Percentiles rank a stretch among this genome's conserved stretches.
Evolutionary conservation across 2,329 filamentous ascomycete species (phyloP).

Genomic region (Penicillium hordei): DNA sequence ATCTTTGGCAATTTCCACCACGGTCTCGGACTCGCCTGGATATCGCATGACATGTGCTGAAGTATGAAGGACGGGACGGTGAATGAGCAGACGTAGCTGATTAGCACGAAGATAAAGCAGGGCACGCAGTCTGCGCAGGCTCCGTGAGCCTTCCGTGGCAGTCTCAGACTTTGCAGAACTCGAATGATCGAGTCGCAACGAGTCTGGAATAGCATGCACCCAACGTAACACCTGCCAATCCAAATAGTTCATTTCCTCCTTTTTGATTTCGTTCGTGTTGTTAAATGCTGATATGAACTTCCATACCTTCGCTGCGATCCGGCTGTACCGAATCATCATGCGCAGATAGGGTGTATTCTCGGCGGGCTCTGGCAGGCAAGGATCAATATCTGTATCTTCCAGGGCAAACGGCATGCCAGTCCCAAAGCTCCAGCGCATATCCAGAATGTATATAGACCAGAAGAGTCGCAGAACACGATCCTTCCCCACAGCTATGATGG

Average conservation of each 20-base stretch:
- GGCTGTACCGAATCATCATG: slow-evolving; percentile 83
- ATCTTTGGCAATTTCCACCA: slow-evolving; percentile 63
- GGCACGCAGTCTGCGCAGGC: slow-evolving; percentile 71
- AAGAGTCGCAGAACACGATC: slow-evolving; percentile 71
- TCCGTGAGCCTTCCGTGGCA: slow-evolving; percentile 54
- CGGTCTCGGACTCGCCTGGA: slow-evolving; percentile 67
- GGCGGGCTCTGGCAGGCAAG: slow-evolving; percentile 71
- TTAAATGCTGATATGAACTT: slow-evolving; percentile 72
- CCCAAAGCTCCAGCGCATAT: slow-evolving; percentile 82
- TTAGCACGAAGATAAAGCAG: slow-evolving; percentile 86
- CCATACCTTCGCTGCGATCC: slow-evolving; percentile 83
- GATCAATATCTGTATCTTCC: slow-evolving; percentile 81
- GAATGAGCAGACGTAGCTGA: slow-evolving; percentile 84
- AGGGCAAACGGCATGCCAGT: slow-evolving; percentile 82
- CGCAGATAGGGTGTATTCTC: slow-evolving; percentile 66
- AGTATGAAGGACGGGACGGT: slow-evolving; percentile 79
- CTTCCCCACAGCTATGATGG: slow-evolving; percentile 66
- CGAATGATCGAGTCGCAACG: slow-evolving; percentile 60
- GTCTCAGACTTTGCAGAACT: slow-evolving; percentile 42
- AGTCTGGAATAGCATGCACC: slow-evolving; percentile 69
- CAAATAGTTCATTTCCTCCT: slow-evolving; percentile 73
- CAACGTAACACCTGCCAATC: slow-evolving; percentile 82
- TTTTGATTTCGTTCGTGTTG: slow-evolving; percentile 62
- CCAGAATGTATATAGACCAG: slow-evolving; percentile 85
- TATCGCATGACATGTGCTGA: slow-evolving; percentile 73